Conservation (phyloP, 2,329 filamentous ascomycete genomes). For the Aspergillus spinulosporus region DNA sequence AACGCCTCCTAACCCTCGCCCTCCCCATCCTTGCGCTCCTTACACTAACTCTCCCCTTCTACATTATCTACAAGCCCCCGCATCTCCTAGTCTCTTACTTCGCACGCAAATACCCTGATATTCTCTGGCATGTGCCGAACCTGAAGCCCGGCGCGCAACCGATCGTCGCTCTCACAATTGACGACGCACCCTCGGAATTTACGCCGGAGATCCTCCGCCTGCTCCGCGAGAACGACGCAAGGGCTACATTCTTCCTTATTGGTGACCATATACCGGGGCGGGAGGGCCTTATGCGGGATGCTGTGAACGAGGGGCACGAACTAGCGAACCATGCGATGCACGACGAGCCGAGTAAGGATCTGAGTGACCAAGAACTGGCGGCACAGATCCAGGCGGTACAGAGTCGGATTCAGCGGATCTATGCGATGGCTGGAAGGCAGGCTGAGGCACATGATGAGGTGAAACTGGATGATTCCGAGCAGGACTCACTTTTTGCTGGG, state of each 20-base stretch:
- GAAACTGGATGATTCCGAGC: not conserved
- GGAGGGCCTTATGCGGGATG: conserved; percentile 56
- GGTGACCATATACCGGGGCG: conserved; percentile 68
- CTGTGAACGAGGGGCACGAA: conserved; percentile 66
- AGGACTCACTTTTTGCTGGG: not conserved
- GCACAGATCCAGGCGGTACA: conserved; percentile 67
- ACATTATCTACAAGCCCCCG: conserved; percentile 80
- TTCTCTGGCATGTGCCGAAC: conserved; percentile 69
- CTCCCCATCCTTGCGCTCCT: conserved; percentile 35
- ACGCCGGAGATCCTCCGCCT: conserved; percentile 70
- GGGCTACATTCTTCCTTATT: conserved; percentile 87
- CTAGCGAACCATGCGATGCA: conserved; percentile 87
- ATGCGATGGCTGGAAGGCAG: conserved; percentile 40
- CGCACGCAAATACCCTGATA: conserved; percentile 70
- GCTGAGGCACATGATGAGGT: conserved; percentile 13
- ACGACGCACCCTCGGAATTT: conserved; percentile 76
- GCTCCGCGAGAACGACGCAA: conserved; percentile 65
- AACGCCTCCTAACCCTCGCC: conserved; percentile 34
- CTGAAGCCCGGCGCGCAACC: conserved; percentile 51
- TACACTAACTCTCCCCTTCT: conserved; percentile 50
- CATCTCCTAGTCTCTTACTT: conserved; percentile 69
- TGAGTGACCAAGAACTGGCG: conserved; percentile 61
- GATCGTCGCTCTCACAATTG: conserved; percentile 78
- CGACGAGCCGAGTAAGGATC: conserved; percentile 70
- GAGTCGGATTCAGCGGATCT: conserved; percentile 58